A percentile compares a stretch with the other conserved stretches of the same genome.
Conservation (phyloP, 441 rosid species). For the Pelargonium australe region DNA sequence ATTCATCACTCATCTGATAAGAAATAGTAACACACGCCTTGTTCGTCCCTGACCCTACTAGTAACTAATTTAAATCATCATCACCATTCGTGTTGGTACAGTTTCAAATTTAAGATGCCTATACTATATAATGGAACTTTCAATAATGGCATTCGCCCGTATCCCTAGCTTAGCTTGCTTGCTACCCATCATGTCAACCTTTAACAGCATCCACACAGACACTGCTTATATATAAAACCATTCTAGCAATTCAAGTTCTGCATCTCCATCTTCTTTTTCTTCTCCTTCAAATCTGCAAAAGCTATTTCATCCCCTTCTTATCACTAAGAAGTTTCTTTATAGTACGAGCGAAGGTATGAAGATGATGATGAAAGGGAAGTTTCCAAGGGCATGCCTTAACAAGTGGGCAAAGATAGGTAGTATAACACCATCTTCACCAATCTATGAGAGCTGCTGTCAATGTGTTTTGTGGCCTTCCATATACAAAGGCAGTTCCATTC, state of each 20-base stretch:
- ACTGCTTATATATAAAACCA: constrained; percentile 32
- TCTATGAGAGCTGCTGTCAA: constrained; percentile 46
- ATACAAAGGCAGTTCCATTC: constrained; percentile 18
- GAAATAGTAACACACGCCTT: not conserved
- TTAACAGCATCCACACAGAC: constrained; percentile 25
- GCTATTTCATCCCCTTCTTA: not conserved
- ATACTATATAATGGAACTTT: not conserved
- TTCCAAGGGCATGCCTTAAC: constrained; percentile 36
- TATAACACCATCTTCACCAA: constrained; percentile 36
- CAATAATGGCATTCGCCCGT: not conserved
- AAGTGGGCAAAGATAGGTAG: constrained; percentile 53
- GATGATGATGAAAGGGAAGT: constrained; percentile 34
- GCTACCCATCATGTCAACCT: constrained; percentile 44
- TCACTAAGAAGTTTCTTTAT: not conserved
- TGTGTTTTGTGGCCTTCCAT: constrained; percentile 41
- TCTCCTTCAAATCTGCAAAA: constrained; percentile 11
- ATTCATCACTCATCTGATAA: constrained; percentile 14
- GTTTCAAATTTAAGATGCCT: constrained; percentile 37
- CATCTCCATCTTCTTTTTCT: constrained; percentile 3
- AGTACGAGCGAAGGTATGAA: not conserved
- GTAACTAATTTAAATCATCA: not conserved
- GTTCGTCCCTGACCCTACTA: constrained; percentile 11
- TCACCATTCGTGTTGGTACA: constrained; percentile 48
- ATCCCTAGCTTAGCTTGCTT: constrained; percentile 22
- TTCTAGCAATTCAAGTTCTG: constrained; percentile 19